Evolutionary conservation across 164 flowering plant species (phyloP).

Genomic region (Annona cherimola): DNA sequence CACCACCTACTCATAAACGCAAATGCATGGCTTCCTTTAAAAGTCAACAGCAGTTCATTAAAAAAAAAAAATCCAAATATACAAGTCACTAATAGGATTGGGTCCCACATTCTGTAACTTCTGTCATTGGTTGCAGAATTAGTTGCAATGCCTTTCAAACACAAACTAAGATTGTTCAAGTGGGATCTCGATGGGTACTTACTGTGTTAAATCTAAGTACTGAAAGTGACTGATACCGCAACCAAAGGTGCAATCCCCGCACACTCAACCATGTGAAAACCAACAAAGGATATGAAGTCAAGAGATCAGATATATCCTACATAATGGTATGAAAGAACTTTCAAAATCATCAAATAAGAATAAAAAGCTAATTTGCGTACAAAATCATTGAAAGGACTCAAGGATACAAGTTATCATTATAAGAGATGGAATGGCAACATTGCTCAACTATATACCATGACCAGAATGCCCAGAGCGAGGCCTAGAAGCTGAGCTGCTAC

Average conservation of each 20-base stretch:
- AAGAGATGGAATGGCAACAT: not conserved
- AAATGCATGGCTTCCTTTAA: not conserved
- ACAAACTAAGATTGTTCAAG: not conserved
- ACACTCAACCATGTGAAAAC: conserved; percentile 57
- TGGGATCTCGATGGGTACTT: conserved; percentile 15
- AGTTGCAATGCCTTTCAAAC: not conserved
- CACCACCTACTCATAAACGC: not conserved
- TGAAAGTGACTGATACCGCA: conserved; percentile 78
- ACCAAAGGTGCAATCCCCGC: conserved; percentile 84
- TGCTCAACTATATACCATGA: conserved; percentile 44
- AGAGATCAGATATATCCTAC: conserved; percentile 69
- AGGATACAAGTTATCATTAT: not conserved
- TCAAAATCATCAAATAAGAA: conserved; percentile 6
- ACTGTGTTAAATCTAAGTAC: conserved; percentile 73
- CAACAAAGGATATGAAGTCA: conserved; percentile 48
- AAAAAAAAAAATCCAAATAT: too few relatives aligned
- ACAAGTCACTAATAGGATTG: not conserved
- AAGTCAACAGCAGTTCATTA: too few relatives aligned
- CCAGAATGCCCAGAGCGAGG: conserved; percentile 67
- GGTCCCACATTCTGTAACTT: not conserved
- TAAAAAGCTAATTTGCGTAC: not conserved
- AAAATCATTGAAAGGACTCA: not conserved
- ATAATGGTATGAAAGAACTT: conserved; percentile 11
- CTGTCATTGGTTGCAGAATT: not conserved
- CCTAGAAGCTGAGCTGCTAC: conserved; percentile 91